Conservation (phyloP, 78 protist genomes). For the Dictyostelium intermedium region DNA sequence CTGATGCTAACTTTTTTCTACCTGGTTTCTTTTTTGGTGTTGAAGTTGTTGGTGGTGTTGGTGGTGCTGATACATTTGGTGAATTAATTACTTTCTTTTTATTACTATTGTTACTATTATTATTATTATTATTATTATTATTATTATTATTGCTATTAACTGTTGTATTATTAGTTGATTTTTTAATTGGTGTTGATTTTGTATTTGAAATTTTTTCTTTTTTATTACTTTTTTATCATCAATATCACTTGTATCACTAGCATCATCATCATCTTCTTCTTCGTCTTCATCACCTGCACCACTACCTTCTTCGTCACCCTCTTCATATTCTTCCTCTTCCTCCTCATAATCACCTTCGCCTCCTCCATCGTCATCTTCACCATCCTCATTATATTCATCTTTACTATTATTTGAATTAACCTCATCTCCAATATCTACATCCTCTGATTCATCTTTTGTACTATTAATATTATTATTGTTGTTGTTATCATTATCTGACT, state of each 20-base stretch:
- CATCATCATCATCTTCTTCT: background rate
- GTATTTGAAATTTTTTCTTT: background rate
- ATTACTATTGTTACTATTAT: background rate
- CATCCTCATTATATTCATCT: background rate
- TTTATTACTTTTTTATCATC: background rate
- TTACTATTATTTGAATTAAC: background rate
- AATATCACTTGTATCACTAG: background rate
- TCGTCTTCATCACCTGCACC: background rate
- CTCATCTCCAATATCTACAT: constrained; percentile 2
- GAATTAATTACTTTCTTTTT: background rate
- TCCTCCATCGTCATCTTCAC: background rate
- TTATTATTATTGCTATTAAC: too few species aligned
- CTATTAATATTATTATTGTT: background rate
- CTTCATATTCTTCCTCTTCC: background rate
- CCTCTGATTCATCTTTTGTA: background rate
- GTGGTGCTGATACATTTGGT: background rate
- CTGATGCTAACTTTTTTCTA: constrained; percentile 13
- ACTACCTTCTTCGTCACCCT: background rate
- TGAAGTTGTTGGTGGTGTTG: background rate
- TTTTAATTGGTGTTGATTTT: background rate
- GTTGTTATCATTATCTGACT: background rate
- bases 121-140: too few species aligned
- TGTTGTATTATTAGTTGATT: background rate
- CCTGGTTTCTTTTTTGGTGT: constrained; percentile 38
- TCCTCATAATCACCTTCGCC: background rate